Evolutionary conservation across 2,329 filamentous ascomycete genomes (phyloP).

Genomic region (Aspergillus tamarii): DNA sequence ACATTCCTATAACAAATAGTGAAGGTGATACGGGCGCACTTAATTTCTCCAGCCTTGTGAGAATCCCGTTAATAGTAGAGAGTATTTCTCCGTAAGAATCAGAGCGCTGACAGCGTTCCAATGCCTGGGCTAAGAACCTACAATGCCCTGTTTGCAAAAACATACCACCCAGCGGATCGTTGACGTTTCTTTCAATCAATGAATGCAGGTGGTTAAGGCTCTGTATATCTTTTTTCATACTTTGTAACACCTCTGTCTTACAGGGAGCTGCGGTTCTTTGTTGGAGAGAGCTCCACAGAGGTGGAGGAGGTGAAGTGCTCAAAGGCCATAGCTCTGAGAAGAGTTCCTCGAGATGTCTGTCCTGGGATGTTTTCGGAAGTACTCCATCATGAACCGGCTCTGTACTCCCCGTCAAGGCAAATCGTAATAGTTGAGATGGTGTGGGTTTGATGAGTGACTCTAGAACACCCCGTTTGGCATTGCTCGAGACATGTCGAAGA

Average conservation of each 20-base stretch:
- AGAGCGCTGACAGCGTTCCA: constrained; percentile 29
- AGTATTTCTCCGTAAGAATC: constrained; percentile 36
- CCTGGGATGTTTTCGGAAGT: constrained; percentile 3
- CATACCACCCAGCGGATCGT: constrained; percentile 11
- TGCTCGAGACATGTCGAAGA: constrained; percentile 4
- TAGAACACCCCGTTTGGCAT: constrained; percentile 4
- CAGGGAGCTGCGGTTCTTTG: background rate
- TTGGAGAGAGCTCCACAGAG: constrained; percentile 28
- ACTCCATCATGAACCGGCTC: constrained; percentile 9
- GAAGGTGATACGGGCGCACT: constrained; percentile 13
- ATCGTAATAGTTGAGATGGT: constrained; percentile 37
- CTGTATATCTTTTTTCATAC: constrained; percentile 7
- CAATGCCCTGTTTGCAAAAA: constrained; percentile 17
- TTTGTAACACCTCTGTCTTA: constrained; percentile 4
- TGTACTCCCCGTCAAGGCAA: constrained; percentile 32
- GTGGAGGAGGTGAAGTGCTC: constrained; percentile 18
- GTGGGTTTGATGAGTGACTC: constrained; percentile 19
- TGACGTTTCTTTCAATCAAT: constrained; percentile 30
- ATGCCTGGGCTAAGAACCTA: constrained; percentile 18
- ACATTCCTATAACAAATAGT: constrained; percentile 31
- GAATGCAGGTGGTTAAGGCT: constrained; percentile 23
- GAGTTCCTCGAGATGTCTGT: constrained; percentile 21
- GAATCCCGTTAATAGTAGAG: constrained; percentile 33
- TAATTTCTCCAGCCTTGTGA: constrained; percentile 30
- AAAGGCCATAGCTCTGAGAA: constrained; percentile 29